Base-by-base conservation (phyloP, 805 yeast genomes). In the Hanseniaspora valbyensis region DNA sequence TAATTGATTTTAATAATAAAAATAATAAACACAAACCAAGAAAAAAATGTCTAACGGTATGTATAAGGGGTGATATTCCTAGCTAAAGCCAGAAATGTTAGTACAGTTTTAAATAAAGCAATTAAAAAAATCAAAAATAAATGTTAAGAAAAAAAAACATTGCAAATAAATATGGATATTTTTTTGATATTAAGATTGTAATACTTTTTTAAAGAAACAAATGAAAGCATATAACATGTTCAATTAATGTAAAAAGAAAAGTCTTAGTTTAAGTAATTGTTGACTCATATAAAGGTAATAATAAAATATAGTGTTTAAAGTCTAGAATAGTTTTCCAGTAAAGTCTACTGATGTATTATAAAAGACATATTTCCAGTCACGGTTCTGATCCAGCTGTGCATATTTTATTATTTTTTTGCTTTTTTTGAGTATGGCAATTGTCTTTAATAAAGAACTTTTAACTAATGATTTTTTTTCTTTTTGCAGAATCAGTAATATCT, bases 61-160 rank as follows among this genome's bases (percentile, higher is more conserved):
- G 68, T 63, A 41, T 42, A 56, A 62, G 67, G 68, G 68, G 68
- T 64, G 68, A 61, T 63, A 56, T 34, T 63, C 68, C 68, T 60
- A 65, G 62, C 58, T 59, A 63, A 64, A 64, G 61, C 68, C 67
- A 59, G 42, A 38, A 48, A 48, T 28, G 44, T 40, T 40, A 48
- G 51, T 22, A 40, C 33, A 29, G 42, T 28, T 36, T 26, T 39
- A 8, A 25, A 14, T 10, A 16, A 14, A 25, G 4, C 21, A 39
- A 39, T 24, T 25, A 39, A 13, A 21, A 21, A 21, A 9, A 21
- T 4, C 10, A 26, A 26, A 26, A 26, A 26, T 26, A 7, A 26
- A 7, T 26, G 10, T 26, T 26, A 6, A 26, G 10, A 6, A 10
- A 7, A 7, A 26, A 26, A 26, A n/a, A n/a, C n/a, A n/a, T n/a